Conservation (phyloP, 768 basidiomycete genomes). For the Pulveroboletus sp. region DNA sequence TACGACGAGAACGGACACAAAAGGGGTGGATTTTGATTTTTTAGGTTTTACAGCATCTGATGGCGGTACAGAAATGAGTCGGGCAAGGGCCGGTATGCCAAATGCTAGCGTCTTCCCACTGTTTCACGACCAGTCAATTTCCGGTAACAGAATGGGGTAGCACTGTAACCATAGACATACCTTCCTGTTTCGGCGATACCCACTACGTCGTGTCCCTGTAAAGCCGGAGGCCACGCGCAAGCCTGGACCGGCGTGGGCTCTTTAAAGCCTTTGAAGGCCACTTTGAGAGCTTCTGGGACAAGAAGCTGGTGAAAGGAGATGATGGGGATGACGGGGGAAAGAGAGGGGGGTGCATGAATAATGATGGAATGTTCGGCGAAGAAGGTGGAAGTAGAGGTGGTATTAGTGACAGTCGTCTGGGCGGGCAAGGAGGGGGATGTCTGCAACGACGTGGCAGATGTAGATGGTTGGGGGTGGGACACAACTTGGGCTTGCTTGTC, state of each 20-base stretch:
- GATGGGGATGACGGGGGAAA: conserved; percentile 54
- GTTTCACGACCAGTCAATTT: conserved; percentile 4
- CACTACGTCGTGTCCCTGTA: conserved; percentile 81
- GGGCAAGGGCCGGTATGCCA: conserved; percentile 82
- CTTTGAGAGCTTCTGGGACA: conserved; percentile 57
- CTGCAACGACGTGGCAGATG: conserved; percentile 1
- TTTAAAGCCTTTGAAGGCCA: conserved; percentile 66
- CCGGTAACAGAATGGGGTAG: background rate
- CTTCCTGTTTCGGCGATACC: conserved; percentile 97
- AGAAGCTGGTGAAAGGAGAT: conserved; percentile 70
- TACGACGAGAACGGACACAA: conserved; percentile 69
- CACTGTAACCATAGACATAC: conserved; percentile 29
- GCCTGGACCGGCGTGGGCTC: conserved; percentile 95
- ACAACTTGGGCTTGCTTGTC: conserved; percentile 4
- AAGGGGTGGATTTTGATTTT: conserved; percentile 26
- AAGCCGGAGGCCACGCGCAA: conserved; percentile 87
- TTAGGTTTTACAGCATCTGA: conserved; percentile 17
- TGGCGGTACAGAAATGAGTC: conserved; percentile 44
- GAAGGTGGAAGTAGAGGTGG: conserved; percentile 53
- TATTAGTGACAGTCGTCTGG: conserved; percentile 10
- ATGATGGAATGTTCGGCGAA: conserved; percentile 69
- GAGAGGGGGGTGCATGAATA: conserved; percentile 50
- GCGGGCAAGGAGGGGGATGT: conserved; percentile 16
- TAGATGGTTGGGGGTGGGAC: background rate
- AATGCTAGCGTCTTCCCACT: conserved; percentile 97